Base-by-base conservation (phyloP, 2,329 filamentous ascomycete genomes). In the Neocucurbitaria cava region DNA sequence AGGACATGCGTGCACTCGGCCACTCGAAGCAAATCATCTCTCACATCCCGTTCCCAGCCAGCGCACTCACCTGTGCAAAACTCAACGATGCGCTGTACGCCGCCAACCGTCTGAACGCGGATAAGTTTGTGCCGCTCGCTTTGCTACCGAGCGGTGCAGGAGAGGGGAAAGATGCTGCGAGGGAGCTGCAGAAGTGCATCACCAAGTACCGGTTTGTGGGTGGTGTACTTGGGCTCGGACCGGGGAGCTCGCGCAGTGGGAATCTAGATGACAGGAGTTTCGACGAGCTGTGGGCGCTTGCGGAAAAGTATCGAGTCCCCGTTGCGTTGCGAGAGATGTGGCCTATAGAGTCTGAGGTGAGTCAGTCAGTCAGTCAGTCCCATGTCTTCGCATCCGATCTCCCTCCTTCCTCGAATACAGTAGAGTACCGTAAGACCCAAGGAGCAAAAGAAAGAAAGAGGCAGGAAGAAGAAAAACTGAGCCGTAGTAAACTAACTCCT, bases 201-300 rank as follows among this genome's bases (percentile, higher is more conserved):
- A 68, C 61, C 3, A 65, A 80, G 43, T 69, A 79, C n/a, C 72
- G 74, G 2, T 82, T 84, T 50, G 73, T 81, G 3, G 82, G 82
- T 0, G 79, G 81, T 1, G 66, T 83, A 38, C 64, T 84, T 9
- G 79, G 81, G 52, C 76, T 78, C 38, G 7, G 20, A 23, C 5
- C 11, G 10, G 5, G 20, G 11, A 54, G 38, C 13, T 31, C 41
- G n/a, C 46, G 35, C 13, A 21, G 77, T 78, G 53, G 49, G 18
- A 78, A 77, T 56, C 80, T 81, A 64, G 79, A 83, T 40, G 77
- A 76, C 26, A 62, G 66, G 28, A 68, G 67, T 24, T 83, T 78
- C 58, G 77, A 78, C 54, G 68, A 72, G 1, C 69, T 82, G n/a
- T 83, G 78, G 67, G 62, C 41, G 1, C 60, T 62, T 13, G 78